phyloP scores from a whole-genome alignment of 2,329 filamentous ascomycete genomes.

The Cladophialophora immunda region DNA sequence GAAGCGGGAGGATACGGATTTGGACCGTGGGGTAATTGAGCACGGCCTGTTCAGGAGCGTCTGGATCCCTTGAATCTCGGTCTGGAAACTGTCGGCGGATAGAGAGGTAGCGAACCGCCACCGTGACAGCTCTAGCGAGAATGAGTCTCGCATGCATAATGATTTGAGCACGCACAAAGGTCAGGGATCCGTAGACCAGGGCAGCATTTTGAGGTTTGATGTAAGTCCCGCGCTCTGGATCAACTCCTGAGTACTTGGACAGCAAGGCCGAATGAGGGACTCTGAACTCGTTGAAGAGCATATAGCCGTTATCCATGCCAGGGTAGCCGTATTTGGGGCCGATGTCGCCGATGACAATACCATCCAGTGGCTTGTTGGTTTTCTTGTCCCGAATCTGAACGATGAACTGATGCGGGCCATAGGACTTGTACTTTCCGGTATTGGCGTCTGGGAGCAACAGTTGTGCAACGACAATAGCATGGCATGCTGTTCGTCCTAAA shows the following conservation, averaged over 20 bases:
- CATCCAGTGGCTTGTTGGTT: slow-evolving; percentile 57
- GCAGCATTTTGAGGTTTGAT: slow-evolving; percentile 58
- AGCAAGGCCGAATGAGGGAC: slow-evolving; percentile 60
- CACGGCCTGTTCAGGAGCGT: slow-evolving; percentile 55
- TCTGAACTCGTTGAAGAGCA: slow-evolving; percentile 60
- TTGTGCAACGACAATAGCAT: slow-evolving; percentile 64
- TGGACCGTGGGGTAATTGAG: slow-evolving; percentile 65
- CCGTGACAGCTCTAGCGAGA: slow-evolving; percentile 62
- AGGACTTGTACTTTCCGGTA: slow-evolving; percentile 49
- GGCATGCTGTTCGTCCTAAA: slow-evolving; percentile 63
- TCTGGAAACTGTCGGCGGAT: slow-evolving; percentile 61
- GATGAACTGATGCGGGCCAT: slow-evolving; percentile 63
- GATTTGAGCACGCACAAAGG: slow-evolving; percentile 54
- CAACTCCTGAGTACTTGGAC: slow-evolving; percentile 58
- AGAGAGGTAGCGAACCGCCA: slow-evolving; percentile 61
- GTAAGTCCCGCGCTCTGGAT: slow-evolving; percentile 56
- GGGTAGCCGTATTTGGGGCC: slow-evolving; percentile 65
- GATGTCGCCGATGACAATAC: slow-evolving; percentile 63
- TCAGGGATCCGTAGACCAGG: slow-evolving; percentile 61
- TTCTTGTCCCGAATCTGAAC: slow-evolving; percentile 61
- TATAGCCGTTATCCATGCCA: slow-evolving; percentile 63
- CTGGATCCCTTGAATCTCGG: slow-evolving; percentile 52
- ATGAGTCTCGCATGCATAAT: slow-evolving; percentile 59
- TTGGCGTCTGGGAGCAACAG: slow-evolving; percentile 53
- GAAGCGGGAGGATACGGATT: slow-evolving; percentile 61